Base-by-base conservation (phyloP, 768 basidiomycete species). In the Calocybe gangraenosa region DNA sequence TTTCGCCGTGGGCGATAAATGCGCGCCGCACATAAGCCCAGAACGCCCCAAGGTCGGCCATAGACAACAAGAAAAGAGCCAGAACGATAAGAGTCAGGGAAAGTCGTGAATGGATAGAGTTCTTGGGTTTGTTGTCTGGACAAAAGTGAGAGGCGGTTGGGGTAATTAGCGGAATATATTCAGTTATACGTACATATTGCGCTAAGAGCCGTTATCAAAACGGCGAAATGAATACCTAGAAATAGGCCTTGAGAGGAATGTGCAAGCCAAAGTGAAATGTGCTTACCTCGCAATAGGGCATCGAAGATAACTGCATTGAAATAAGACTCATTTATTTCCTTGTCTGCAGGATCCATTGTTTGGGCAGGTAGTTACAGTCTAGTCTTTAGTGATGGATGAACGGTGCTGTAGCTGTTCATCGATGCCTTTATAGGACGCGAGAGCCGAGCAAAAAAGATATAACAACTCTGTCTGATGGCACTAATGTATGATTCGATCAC, bases 11-110 rank as follows among this genome's bases (percentile, higher is more conserved):
- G 21, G 38, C 40, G 11, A 53, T 53, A 17, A 47, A 53, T 22
- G 52, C 49, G 3, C 36, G 34, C 13, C 46, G 49, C 22, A 53
- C 46, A 37, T 50, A 45, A 8, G 49, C 46, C 52, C 52, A 53
- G 30, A 31, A 50, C 19, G 34, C 22, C 15, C 48, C 52, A 7
- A 47, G 28, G 19, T 53, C 52, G 17, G 49, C 49, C 0, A 42
- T 50, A 23, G 49, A 33, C 4, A 50, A 25, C 36, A 42, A 33
- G 14, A 53, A 50, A 21, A 53, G 38, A 11, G 39, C 35, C 5
- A 35, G 30, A 14, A 53, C 39, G 20, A 53, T 18, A 13, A 50
- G 19, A 8, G 42, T 44, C 49, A 50, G 44, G 1, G 39, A 38
- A 22, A 20, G 3, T 3, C 46, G 42, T 28, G 46, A 39, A 38